Evolutionary conservation across 345 rosid genomes (phyloP).

Genomic region (Eucalyptus lansdowneana): DNA sequence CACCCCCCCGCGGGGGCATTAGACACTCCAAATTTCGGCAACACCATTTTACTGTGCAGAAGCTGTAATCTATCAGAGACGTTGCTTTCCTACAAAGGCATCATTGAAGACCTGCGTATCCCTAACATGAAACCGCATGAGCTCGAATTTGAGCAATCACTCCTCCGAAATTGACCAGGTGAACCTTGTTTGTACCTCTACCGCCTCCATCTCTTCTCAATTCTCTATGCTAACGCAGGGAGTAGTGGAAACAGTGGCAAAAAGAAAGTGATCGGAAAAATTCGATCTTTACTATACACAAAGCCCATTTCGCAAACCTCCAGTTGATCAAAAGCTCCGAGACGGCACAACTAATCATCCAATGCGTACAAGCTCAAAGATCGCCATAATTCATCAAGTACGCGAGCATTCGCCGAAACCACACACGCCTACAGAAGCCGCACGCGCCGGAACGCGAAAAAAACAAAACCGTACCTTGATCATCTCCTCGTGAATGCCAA

Average conservation of each 20-base stretch:
- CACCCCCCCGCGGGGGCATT: too few species aligned
- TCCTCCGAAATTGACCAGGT: not conserved
- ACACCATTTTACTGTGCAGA: not conserved
- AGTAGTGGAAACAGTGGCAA: not conserved
- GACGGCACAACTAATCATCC: not conserved
- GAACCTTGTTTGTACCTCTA: not conserved
- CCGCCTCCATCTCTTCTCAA: not conserved
- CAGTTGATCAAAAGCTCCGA: not conserved
- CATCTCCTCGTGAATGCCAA: conserved; percentile 96
- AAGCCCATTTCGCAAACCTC: not conserved
- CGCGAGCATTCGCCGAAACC: not conserved
- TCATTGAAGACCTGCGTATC: not conserved
- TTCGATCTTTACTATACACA: not conserved
- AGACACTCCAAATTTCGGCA: not conserved
- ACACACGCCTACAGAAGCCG: not conserved
- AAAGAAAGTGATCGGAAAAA: not conserved
- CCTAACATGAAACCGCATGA: not conserved
- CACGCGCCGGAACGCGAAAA: not conserved
- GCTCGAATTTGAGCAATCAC: not conserved
- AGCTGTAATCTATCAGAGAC: not conserved
- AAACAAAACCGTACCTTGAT: conserved; percentile 42
- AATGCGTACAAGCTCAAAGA: not conserved
- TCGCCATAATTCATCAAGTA: not conserved
- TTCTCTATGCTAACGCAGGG: not conserved
- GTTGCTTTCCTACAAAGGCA: not conserved